Conservation (phyloP, 768 basidiomycete species). For the Kwoniella pini region DNA sequence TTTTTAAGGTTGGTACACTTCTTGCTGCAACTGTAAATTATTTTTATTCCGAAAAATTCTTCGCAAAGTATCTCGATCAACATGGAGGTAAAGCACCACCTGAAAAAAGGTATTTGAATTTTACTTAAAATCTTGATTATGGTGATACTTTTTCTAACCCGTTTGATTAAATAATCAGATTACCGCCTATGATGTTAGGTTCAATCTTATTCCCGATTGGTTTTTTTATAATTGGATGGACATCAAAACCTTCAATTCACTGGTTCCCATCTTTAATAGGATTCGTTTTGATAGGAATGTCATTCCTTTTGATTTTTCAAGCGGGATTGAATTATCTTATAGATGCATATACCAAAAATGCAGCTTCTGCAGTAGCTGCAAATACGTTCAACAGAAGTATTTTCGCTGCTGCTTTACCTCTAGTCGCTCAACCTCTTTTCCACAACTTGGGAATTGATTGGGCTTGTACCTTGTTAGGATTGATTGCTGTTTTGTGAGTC, state of each 20-base stretch:
- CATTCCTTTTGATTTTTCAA: conserved; percentile 55
- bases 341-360: conserved; percentile 47
- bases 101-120: conserved; percentile 48
- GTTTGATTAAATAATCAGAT: conserved; percentile 6
- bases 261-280: conserved; percentile 49
- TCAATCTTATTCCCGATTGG: conserved; percentile 51
- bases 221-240: conserved; percentile 52
- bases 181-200: conserved; percentile 55
- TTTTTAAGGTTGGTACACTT: conserved; percentile 51
- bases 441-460: conserved; percentile 25
- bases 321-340: conserved; percentile 47
- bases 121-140: too few species aligned
- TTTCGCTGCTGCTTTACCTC: conserved; percentile 34
- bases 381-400: conserved; percentile 46
- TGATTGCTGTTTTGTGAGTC: conserved; percentile 19
- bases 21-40: conserved; percentile 50
- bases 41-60: conserved; percentile 41
- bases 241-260: conserved; percentile 30
- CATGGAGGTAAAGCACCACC: conserved; percentile 46
- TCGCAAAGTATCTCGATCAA: conserved; percentile 33
- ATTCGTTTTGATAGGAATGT: conserved; percentile 48
- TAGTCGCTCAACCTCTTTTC: conserved; percentile 20
- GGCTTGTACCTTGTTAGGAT: conserved; percentile 29
- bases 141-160: neutral
- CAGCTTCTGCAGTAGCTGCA: conserved; percentile 44